Conservation (phyloP, 768 basidiomycete genomes). For the Lactarius indigo region DNA sequence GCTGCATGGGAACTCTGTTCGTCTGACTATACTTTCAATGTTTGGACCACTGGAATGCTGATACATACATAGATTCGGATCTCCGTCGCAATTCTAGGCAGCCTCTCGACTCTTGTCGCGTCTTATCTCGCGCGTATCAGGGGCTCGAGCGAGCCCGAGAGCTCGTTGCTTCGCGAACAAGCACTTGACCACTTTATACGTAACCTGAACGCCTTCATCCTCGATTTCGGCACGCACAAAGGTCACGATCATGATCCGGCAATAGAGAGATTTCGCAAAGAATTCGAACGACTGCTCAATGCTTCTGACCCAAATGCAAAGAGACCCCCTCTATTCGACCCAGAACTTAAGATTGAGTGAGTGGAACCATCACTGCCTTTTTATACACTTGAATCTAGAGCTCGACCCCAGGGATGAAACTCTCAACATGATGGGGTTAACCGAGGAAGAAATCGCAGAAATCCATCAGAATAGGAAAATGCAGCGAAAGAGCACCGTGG, state of each 20-base stretch:
- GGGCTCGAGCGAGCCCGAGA: conserved; percentile 66
- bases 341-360: background rate
- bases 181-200: conserved; percentile 66
- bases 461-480: too few species aligned
- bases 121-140: conserved; percentile 69
- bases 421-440: background rate
- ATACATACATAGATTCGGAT: conserved; percentile 32
- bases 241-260: conserved; percentile 39
- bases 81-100: conserved; percentile 43
- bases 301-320: background rate
- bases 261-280: conserved; percentile 35
- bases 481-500: too few species aligned
- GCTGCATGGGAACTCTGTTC: conserved; percentile 13
- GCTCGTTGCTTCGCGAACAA: conserved; percentile 50
- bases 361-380: background rate
- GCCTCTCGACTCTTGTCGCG: conserved; percentile 59
- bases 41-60: background rate
- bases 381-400: background rate
- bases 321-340: background rate
- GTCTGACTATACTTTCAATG: background rate
- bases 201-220: conserved; percentile 49
- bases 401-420: background rate
- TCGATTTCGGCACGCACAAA: conserved; percentile 47
- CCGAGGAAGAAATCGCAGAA: background rate
- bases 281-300: conserved; percentile 44